A percentile compares a stretch with the other conserved stretches of the same genome.
These are phyloP conservation scores for Skeletonema tropicum DNA, from an alignment of 108 stramenopile genomes.

Conservation along the genomic window DNA sequence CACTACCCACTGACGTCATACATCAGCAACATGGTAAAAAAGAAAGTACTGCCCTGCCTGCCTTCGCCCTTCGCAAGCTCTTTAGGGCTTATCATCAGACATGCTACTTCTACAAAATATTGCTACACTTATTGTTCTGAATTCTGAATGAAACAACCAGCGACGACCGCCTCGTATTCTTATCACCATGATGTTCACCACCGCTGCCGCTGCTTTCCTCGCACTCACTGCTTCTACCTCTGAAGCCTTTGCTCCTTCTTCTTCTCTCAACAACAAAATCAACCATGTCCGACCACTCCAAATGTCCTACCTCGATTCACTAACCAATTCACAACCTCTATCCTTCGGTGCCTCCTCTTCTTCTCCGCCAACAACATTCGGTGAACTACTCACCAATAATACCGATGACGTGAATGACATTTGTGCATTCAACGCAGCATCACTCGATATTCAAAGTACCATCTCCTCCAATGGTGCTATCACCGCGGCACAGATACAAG, in stretches of 20 bases:
- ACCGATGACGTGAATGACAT: not conserved
- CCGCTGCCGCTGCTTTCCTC: not conserved
- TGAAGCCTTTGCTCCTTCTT: not conserved
- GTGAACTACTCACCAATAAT: not conserved
- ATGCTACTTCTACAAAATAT: no score
- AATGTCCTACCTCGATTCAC: conserved; percentile 3
- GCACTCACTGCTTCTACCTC: not conserved
- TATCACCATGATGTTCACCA: not conserved
- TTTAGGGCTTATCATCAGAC: no score
- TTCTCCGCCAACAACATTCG: not conserved
- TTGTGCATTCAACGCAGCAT: conserved; percentile 9
- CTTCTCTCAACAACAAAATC: no score
- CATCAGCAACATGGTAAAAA: no score
- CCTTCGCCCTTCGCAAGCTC: no score
- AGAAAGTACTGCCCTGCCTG: no score
- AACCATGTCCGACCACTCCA: not conserved
- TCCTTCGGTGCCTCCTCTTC: not conserved
- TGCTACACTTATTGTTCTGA: no score
- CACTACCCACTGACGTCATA: no score
- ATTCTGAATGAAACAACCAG: no score
- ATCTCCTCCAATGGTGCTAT: conserved; percentile 1
- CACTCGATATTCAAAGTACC: conserved; percentile 1
- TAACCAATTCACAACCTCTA: not conserved
- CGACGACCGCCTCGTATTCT: not conserved
- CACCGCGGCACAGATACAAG: conserved; percentile 1